Evolutionary conservation across 2,329 filamentous ascomycete species (phyloP).

Genomic region (Exophiala mesophila): DNA sequence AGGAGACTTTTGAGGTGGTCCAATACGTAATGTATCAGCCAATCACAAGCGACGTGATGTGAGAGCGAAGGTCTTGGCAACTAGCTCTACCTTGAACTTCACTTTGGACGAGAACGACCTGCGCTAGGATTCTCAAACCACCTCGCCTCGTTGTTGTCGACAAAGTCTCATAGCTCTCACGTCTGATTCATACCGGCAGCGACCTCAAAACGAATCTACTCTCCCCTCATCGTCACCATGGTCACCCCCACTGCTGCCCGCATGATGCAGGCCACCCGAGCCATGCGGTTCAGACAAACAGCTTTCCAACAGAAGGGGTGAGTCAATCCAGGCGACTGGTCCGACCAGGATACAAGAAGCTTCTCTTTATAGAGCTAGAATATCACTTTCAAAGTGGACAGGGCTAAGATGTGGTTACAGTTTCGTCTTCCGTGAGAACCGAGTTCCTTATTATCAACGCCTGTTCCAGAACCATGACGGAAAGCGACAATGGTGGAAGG

Average conservation of each 20-base stretch:
- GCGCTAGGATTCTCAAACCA: no score
- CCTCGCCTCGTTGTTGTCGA: no score
- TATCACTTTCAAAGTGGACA: no score
- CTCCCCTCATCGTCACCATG: conserved; percentile 22
- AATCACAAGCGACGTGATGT: conserved; percentile 2
- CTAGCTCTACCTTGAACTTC: no score
- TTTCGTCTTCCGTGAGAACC: conserved; percentile 61
- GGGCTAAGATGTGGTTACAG: conserved; percentile 29
- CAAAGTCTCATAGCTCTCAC: no score
- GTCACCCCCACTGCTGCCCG: conserved; percentile 27
- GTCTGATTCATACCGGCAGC: neutral
- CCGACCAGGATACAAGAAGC: no score
- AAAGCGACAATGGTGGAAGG: conserved; percentile 64
- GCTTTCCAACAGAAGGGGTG: conserved; percentile 22
- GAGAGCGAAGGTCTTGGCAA: conserved; percentile 10
- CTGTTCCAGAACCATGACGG: conserved; percentile 64
- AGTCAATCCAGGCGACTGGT: no score
- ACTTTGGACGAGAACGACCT: conserved; percentile 4
- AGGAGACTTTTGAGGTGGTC: conserved; percentile 11
- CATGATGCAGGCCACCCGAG: conserved; percentile 28
- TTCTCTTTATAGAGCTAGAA: no score
- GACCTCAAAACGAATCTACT: neutral
- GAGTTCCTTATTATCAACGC: conserved; percentile 63
- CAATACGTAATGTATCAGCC: conserved; percentile 3
- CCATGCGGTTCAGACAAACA: conserved; percentile 23